These are phyloP conservation scores for Irpex sp. DNA, from an alignment of 1,284 basidiomycete genomes.

Conservation along the genomic window DNA sequence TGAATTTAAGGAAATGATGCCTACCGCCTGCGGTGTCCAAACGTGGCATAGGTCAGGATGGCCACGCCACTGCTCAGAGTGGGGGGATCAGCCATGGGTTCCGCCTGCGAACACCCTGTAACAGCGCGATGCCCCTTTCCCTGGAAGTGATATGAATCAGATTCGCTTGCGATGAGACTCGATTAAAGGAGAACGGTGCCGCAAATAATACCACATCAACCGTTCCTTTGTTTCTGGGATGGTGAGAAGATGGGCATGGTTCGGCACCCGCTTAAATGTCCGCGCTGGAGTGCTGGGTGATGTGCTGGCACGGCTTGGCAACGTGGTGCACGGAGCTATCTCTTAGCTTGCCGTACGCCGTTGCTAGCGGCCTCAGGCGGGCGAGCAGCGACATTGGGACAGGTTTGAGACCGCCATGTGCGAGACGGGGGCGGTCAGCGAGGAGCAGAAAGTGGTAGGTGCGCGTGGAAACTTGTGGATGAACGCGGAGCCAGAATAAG, in stretches of 20 bases:
- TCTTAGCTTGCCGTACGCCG: too few species aligned
- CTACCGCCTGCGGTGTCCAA: conserved; percentile 10
- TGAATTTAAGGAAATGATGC: conserved; percentile 4
- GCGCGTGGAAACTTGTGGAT: conserved; percentile 16
- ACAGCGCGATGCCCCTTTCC: conserved; percentile 7
- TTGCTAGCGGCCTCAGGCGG: neutral
- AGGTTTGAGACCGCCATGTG: neutral
- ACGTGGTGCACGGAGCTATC: neutral
- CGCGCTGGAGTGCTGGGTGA: neutral
- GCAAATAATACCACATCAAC: neutral
- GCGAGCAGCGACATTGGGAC: neutral
- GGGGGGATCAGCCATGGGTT: conserved; percentile 11
- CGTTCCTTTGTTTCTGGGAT: neutral
- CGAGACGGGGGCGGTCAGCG: neutral
- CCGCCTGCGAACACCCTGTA: conserved; percentile 4
- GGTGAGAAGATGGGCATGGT: neutral
- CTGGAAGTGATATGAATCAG: conserved; percentile 1
- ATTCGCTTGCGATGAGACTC: neutral
- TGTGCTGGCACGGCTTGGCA: neutral
- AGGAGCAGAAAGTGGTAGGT: conserved; percentile 13
- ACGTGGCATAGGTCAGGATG: conserved; percentile 14
- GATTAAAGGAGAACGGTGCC: neutral
- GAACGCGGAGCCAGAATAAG: conserved; percentile 13
- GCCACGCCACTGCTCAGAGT: conserved; percentile 3
- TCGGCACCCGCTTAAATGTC: conserved; percentile 8